Percentiles rank a stretch among this genome's conserved stretches.
Evolutionary conservation across 129 eudicot species (phyloP).

Genomic region (Flaveria bidentis): DNA sequence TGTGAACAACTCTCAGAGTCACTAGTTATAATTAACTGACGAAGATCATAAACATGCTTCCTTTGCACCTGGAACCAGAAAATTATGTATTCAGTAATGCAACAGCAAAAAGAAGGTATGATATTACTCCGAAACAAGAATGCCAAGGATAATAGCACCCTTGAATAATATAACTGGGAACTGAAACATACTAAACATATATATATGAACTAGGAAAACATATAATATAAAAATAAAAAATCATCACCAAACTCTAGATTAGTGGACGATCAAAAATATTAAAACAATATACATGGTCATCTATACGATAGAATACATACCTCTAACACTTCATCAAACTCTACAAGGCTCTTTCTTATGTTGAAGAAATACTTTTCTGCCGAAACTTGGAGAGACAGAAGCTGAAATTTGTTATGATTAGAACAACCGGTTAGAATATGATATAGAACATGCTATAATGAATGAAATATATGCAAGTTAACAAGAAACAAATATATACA

Average conservation of each 20-base stretch:
- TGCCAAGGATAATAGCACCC: not conserved
- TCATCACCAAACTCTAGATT: not conserved
- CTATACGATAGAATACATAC: slow-evolving; percentile 38
- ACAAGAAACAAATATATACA: slow-evolving; percentile 1
- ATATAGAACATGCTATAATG: slow-evolving; percentile 3
- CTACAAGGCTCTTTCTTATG: slow-evolving; percentile 90
- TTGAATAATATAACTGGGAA: not conserved
- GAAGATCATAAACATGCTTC: slow-evolving; percentile 93
- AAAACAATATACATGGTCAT: slow-evolving; percentile 6
- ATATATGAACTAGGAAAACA: slow-evolving; percentile 3
- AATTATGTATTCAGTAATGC: slow-evolving; percentile 13
- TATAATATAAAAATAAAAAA: not conserved
- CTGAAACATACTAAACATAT: slow-evolving; percentile 9
- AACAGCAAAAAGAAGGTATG: slow-evolving; percentile 6
- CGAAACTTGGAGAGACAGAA: slow-evolving; percentile 76
- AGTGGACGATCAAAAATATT: not conserved
- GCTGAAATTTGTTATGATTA: slow-evolving; percentile 47
- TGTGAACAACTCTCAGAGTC: slow-evolving; percentile 84
- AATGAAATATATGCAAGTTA: not conserved
- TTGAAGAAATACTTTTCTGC: slow-evolving; percentile 92
- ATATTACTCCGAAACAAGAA: not conserved
- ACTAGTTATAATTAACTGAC: slow-evolving; percentile 80
- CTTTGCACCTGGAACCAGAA: slow-evolving; percentile 78
- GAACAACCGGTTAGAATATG: slow-evolving; percentile 2
- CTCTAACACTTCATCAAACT: slow-evolving; percentile 99